Conservation (phyloP, 2,329 filamentous ascomycete genomes). For the Diplodia corticola region DNA sequence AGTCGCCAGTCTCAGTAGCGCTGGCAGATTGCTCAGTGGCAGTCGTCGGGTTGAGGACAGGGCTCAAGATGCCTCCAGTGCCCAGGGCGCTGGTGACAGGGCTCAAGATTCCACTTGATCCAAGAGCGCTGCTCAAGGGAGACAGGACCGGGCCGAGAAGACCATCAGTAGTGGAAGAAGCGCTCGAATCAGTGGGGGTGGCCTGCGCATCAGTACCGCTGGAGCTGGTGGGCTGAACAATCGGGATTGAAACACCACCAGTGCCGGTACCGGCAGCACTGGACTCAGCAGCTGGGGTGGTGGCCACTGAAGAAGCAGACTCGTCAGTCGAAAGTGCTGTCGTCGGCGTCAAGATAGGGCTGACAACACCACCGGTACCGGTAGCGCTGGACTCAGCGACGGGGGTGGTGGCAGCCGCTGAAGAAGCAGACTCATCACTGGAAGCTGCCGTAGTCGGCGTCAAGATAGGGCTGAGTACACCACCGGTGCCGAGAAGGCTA, state of each 20-base stretch:
- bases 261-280: conserved; percentile 18
- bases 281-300: neutral
- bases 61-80: conserved; percentile 8
- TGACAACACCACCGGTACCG: conserved; percentile 14
- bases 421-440: neutral
- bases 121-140: conserved; percentile 8
- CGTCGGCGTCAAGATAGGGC: no score
- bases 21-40: conserved; percentile 21
- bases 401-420: neutral
- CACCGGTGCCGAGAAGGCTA: conserved; percentile 7
- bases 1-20: conserved; percentile 18
- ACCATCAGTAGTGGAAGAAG: conserved; percentile 11
- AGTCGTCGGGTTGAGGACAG: conserved; percentile 7
- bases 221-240: conserved; percentile 17
- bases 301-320: neutral
- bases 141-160: conserved; percentile 17
- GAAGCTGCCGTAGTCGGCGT: neutral
- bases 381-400: conserved; percentile 10
- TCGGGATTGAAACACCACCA: conserved; percentile 15
- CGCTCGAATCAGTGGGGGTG: neutral
- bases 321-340: neutral
- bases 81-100: conserved; percentile 17
- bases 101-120: conserved; percentile 3
- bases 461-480: conserved; percentile 1
- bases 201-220: neutral